Evolutionary conservation across 352 stramenopile genomes (phyloP).

Genomic region (Pythium monospermum): DNA sequence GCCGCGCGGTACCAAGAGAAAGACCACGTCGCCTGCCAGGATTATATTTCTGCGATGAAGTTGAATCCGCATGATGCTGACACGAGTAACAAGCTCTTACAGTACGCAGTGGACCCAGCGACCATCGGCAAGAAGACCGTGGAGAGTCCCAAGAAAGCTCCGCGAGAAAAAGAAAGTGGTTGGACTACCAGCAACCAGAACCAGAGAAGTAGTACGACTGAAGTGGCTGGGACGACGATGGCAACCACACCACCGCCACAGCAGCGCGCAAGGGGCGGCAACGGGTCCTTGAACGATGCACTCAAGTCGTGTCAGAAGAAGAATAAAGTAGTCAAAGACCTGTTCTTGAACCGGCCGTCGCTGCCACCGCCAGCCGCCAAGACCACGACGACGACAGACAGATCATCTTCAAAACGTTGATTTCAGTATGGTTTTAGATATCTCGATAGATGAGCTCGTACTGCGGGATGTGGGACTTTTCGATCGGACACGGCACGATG

Average conservation of each 20-base stretch:
- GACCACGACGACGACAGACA: conserved; percentile 6
- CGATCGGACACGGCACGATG: conserved; percentile 78
- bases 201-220: no score
- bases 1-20: conserved; percentile 70
- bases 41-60: conserved; percentile 45
- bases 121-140: neutral
- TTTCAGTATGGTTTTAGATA: conserved; percentile 31
- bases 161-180: no score
- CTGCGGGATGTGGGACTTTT: conserved; percentile 68
- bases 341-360: conserved; percentile 43
- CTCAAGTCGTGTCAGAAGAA: conserved; percentile 43
- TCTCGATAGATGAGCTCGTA: conserved; percentile 84
- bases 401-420: conserved; percentile 1
- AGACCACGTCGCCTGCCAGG: conserved; percentile 41
- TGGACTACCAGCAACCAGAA: neutral
- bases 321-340: conserved; percentile 51
- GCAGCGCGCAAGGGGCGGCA: no score
- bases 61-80: conserved; percentile 59
- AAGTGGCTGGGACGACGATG: neutral
- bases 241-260: neutral
- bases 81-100: conserved; percentile 53
- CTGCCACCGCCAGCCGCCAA: conserved; percentile 30
- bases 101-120: conserved; percentile 33
- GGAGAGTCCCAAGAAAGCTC: neutral
- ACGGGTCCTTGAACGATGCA: conserved; percentile 21